Base-by-base conservation (phyloP, 2,329 filamentous ascomycete genomes). In the Aspergillus hortae region DNA sequence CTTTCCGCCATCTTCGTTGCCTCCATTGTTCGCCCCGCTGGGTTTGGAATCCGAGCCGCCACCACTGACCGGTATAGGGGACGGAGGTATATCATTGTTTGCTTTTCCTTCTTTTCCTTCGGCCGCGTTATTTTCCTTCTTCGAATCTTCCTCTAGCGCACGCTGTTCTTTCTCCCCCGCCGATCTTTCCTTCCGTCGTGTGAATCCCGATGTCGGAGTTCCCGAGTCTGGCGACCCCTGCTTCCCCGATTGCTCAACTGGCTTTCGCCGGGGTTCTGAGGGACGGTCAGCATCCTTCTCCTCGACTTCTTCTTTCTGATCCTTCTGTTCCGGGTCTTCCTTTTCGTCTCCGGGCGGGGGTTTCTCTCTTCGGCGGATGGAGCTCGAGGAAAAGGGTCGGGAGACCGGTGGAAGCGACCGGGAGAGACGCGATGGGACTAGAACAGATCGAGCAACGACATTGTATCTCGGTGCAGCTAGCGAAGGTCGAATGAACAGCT, bases 1-100 rank as follows among this genome's bases (percentile, higher is more conserved):
- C 72, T 84, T 87, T 46, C 87, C 84, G 21, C 86, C 81, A 61
- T 82, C 80, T 58, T 87, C 84, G 49, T 79, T 79, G 14, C 79
- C 73, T 23, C 72, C 69, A 51, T 69, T 70, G 46, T 69, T 75
- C 40, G 85, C 81, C 44, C 84, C 78, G 61, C 82, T 83, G 33
- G 81, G 78, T 59, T 75, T 76, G 17, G 73, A 71, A 55, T 77
- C 73, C 38, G 66, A 59, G 23, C 62, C 56, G 36, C 61, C 58
- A 44, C 66, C 62, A 47, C 65, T 68, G 51, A 67, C 61, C 15
- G 74, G 74, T 48, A 74, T 71, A 21, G 74, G 66, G 12, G 73
- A 66, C 35, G 74, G 71, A 5, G 77, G 74, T 47, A 83, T 78
- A 7, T 75, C 72, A 3, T 72, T 63, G 57, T 79, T 78, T 30